A percentile compares a stretch with the other conserved stretches of the same genome.
Evolutionary conservation across 768 basidiomycete genomes (phyloP).

Genomic region (Xerocomellus amylosporus): DNA sequence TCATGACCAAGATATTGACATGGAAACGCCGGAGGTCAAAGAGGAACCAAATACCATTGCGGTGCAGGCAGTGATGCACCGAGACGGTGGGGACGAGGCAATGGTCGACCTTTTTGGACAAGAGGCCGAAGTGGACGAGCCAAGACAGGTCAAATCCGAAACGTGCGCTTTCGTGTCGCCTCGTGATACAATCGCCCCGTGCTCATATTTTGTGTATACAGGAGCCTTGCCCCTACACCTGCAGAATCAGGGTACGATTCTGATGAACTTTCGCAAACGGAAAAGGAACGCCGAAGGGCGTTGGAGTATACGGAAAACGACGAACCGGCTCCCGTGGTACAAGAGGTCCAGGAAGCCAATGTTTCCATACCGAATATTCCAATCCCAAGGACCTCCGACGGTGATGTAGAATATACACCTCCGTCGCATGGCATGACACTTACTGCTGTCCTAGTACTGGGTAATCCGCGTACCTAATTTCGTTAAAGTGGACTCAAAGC

Average conservation of each 20-base stretch:
- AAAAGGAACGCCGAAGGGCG: constrained; percentile 55
- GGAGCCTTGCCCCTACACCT: constrained; percentile 38
- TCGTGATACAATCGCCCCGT: constrained; percentile 8
- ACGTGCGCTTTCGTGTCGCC: constrained; percentile 36
- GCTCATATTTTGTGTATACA: constrained; percentile 20
- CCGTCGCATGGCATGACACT: constrained; percentile 2
- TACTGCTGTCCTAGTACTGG: constrained; percentile 56
- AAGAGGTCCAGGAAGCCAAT: constrained; percentile 60
- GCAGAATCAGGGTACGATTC: constrained; percentile 51
- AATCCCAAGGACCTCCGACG: constrained; percentile 74
- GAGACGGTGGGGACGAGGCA: constrained; percentile 42
- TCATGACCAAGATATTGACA: constrained; percentile 40
- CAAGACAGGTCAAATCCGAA: constrained; percentile 42
- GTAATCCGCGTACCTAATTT: constrained; percentile 93
- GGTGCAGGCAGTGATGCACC: constrained; percentile 17
- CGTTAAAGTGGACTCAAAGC: constrained; percentile 83
- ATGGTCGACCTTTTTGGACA: constrained; percentile 83
- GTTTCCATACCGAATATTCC: constrained; percentile 87
- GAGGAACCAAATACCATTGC: constrained; percentile 12
- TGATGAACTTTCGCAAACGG: constrained; percentile 66
- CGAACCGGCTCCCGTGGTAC: constrained; percentile 52
- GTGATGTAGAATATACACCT: constrained; percentile 54
- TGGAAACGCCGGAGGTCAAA: constrained; percentile 32
- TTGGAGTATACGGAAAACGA: constrained; percentile 85
- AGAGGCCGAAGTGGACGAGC: constrained; percentile 49